Evolutionary conservation across 352 stramenopile genomes (phyloP), one percentile per base, ranked within the genome.

Genomic region (Globisporangium irregulare): DNA sequence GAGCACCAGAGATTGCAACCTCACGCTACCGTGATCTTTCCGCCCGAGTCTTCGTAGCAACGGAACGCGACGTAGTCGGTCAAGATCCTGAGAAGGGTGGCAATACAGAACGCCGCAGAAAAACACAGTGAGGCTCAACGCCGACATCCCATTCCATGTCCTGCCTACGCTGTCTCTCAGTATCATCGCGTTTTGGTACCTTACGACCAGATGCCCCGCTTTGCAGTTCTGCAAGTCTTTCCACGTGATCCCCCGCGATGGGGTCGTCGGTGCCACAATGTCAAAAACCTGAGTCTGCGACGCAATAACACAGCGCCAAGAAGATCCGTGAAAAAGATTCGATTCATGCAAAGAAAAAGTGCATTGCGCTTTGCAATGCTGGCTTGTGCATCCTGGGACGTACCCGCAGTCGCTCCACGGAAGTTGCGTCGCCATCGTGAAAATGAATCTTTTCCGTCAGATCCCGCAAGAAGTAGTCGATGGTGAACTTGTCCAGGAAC

Each of bases 391-490:
- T 50, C 41, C 15, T 50, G 41, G 41, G 1, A 67, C 72, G 43
- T 68, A 89, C 81, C 36, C 78, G 72, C 15, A 89, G 55, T 4
- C 71, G 69, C 59, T 75, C 68, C 34, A 82, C 54, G 1, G 38
- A 66, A 9, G 25, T 51, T 7, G 27, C 32, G 4, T 83, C 73
- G 3, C 80, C 62, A 57, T 77, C 68, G 34, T 81, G 73, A 0
- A 27, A 60, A 10, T 59, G 48, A 34, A 86, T 81, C 61, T 89
- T 89, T n/a, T 73, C 62, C 4, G 82, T 68, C 12, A 90, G 59
- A 41, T 86, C 84, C n/a, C 77, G 68, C 22, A 90, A 59, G 56
- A 91, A 92, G 34, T 75, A 85, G 48, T 91, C 81, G 56, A 92
- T 58, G 12, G 79, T 84, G 69, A 87, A 87, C 5, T 72, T 72